phyloP scores from a whole-genome alignment of 345 rosid species.

The Melaleuca alternifolia region DNA sequence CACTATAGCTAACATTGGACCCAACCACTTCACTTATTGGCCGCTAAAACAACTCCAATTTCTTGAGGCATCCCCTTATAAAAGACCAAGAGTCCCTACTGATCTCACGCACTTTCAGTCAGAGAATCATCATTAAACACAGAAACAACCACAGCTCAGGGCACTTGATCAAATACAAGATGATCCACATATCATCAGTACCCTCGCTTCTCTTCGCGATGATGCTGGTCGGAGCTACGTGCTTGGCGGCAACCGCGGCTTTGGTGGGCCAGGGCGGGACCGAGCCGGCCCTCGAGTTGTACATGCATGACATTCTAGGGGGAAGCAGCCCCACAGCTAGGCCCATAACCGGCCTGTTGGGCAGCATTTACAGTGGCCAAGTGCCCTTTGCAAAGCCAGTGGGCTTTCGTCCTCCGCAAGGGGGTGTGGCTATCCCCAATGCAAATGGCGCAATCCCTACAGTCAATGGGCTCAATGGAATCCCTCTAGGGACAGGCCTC shows the following conservation, averaged over 20 bases:
- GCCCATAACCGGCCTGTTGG: slow-evolving; percentile 85
- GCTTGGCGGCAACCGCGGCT: background rate
- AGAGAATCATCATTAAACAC: background rate
- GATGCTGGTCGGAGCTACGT: background rate
- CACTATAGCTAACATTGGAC: background rate
- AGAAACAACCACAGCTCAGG: background rate
- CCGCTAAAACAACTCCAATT: slow-evolving; percentile 3
- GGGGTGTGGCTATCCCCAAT: slow-evolving; percentile 70
- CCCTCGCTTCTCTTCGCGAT: background rate
- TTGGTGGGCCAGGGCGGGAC: background rate
- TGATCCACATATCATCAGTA: background rate
- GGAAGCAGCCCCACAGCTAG: slow-evolving; percentile 87
- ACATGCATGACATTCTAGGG: slow-evolving; percentile 88
- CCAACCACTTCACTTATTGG: slow-evolving; percentile 2
- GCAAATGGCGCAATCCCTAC: slow-evolving; percentile 88
- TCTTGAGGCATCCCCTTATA: background rate
- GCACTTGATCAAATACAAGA: background rate
- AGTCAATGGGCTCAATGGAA: slow-evolving; percentile 63
- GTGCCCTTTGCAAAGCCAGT: slow-evolving; percentile 87
- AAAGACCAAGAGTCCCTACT: background rate
- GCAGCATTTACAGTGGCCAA: slow-evolving; percentile 88
- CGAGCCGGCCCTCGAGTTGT: slow-evolving; percentile 58
- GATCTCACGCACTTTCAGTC: background rate
- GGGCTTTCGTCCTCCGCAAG: slow-evolving; percentile 62
- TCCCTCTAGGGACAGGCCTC: slow-evolving; percentile 88